Evolutionary conservation across 2,329 filamentous ascomycete species (phyloP).

Genomic region (Fusarium avenaceum): DNA sequence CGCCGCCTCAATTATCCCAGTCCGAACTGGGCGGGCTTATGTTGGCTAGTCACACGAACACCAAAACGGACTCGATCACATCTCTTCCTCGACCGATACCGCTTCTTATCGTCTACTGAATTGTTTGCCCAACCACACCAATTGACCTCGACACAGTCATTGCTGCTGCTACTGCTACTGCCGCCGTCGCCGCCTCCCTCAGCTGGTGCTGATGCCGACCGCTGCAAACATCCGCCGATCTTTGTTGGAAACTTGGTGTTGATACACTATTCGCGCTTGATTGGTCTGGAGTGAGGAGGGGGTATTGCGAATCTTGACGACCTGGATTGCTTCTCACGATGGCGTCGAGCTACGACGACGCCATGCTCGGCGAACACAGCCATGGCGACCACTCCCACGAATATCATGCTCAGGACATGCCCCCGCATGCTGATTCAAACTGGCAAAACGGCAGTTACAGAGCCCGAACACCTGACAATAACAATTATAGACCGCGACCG

Average conservation of each 20-base stretch:
- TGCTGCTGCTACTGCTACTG: conserved; percentile 20
- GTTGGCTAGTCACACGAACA: conserved; percentile 51
- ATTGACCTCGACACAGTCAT: conserved; percentile 48
- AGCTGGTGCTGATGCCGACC: conserved; percentile 57
- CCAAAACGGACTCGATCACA: conserved; percentile 37
- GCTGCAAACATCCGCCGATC: conserved; percentile 52
- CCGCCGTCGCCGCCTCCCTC: conserved; percentile 33
- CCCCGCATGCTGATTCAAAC: conserved; percentile 52
- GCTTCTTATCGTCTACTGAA: conserved; percentile 37
- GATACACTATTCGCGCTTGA: conserved; percentile 46
- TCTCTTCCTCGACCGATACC: conserved; percentile 31
- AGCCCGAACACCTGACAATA: conserved; percentile 56
- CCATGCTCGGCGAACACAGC: conserved; percentile 56
- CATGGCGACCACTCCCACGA: conserved; percentile 50
- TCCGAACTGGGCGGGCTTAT: conserved; percentile 41
- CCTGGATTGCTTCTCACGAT: conserved; percentile 53
- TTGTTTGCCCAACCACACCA: conserved; percentile 37
- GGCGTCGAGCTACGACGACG: conserved; percentile 63
- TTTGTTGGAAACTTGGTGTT: conserved; percentile 52
- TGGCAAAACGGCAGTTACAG: conserved; percentile 56
- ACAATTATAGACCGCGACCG: conserved; percentile 52
- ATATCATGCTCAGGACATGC: conserved; percentile 47
- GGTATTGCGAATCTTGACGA: conserved; percentile 42
- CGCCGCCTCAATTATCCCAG: conserved; percentile 40
- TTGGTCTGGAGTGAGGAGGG: conserved; percentile 48